Percentiles rank a stretch among this genome's conserved stretches.
Conservation (phyloP, 306 rosid genomes). For the Canavalia ensiformis region DNA sequence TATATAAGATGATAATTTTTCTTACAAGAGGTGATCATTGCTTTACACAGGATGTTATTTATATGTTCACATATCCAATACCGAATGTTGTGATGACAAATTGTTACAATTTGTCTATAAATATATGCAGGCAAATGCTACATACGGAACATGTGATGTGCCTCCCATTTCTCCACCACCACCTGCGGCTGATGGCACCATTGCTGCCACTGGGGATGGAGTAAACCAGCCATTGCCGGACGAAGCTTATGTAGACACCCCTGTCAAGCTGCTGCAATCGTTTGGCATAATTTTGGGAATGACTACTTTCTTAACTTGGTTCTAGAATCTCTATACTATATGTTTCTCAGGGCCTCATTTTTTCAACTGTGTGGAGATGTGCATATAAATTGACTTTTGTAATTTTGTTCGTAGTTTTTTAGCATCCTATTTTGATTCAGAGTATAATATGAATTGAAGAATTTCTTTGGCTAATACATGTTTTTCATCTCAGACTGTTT, state of each 20-base stretch:
- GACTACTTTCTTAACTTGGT: constrained; percentile 38
- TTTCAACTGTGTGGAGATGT: constrained; percentile 32
- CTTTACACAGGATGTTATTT: not conserved
- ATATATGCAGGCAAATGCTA: constrained; percentile 59
- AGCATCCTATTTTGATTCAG: not conserved
- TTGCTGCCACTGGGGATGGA: not conserved
- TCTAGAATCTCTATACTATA: constrained; percentile 6
- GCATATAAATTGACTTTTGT: not conserved
- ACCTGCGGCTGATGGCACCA: constrained; percentile 57
- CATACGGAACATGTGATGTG: constrained; percentile 69
- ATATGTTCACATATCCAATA: not conserved
- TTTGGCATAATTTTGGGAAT: constrained; percentile 51
- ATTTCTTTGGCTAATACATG: not conserved
- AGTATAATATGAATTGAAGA: not conserved
- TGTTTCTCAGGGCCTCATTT: not conserved
- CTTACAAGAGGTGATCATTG: no score
- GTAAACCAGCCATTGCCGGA: constrained; percentile 10
- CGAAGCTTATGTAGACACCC: constrained; percentile 37
- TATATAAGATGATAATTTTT: no score
- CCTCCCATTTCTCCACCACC: constrained; percentile 79
- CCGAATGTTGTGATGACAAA: not conserved
- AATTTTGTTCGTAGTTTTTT: not conserved
- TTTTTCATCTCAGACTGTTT: not conserved
- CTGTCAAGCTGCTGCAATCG: constrained; percentile 51
- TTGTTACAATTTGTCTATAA: constrained; percentile 13